These are phyloP conservation scores for Sechiopsis laciniata DNA, from an alignment of 306 rosid species.

Conservation along the genomic window DNA sequence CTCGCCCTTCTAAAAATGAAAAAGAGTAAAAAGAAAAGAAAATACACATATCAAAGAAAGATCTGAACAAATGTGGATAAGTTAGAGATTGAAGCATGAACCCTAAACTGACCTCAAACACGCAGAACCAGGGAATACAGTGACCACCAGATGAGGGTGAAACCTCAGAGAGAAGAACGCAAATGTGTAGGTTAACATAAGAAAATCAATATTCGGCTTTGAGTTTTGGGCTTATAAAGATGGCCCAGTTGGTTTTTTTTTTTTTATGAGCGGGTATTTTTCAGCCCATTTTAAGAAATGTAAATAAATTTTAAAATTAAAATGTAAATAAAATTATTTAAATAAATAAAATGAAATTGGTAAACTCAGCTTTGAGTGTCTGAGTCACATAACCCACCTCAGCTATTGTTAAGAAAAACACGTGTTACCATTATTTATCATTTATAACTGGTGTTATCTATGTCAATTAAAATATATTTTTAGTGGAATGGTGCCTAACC, in stretches of 20 bases:
- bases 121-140: slow-evolving; percentile 43
- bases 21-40: neutral
- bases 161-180: neutral
- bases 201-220: neutral
- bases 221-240: neutral
- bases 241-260: neutral
- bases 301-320: too few species aligned
- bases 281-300: neutral
- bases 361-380: too few species aligned
- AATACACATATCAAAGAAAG: neutral
- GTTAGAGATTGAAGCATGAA: slow-evolving; percentile 1
- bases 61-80: neutral
- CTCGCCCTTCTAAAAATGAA: neutral
- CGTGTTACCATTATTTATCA: too few species aligned
- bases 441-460: too few species aligned
- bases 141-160: slow-evolving; percentile 26
- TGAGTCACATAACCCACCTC: too few species aligned
- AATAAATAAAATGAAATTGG: too few species aligned
- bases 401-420: too few species aligned
- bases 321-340: too few species aligned
- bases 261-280: too few species aligned
- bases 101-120: slow-evolving; percentile 47
- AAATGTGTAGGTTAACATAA: slow-evolving; percentile 28
- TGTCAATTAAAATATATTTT: too few species aligned
- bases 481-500: too few species aligned